Evolutionary conservation across 2,329 filamentous ascomycete species (phyloP).

Genomic region (Fusarium sp.): DNA sequence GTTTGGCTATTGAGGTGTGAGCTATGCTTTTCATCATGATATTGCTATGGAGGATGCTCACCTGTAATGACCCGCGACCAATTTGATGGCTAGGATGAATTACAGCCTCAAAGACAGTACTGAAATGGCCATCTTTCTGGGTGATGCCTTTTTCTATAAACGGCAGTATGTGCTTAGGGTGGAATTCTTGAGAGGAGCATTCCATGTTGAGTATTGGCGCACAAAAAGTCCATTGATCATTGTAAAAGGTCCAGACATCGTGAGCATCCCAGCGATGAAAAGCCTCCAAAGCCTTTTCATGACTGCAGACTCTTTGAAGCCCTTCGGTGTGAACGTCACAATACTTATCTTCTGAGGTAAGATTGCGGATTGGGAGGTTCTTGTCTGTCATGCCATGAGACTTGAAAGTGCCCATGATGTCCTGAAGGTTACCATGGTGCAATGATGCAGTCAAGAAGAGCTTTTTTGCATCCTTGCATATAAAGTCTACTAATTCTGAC

Average conservation of each 20-base stretch:
- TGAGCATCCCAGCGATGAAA: slow-evolving; percentile 3
- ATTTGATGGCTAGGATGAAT: slow-evolving; percentile 12
- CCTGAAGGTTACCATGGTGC: neutral
- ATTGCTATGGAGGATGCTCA: neutral
- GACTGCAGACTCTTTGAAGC: neutral
- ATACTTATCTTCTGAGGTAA: neutral
- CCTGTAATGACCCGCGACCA: neutral
- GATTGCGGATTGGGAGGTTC: neutral
- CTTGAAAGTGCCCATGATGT: neutral
- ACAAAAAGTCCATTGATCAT: slow-evolving; percentile 2
- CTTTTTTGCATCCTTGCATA: neutral
- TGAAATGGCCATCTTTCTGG: slow-evolving; percentile 22
- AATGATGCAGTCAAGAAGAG: neutral
- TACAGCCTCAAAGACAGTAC: slow-evolving; percentile 2
- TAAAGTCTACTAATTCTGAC: neutral
- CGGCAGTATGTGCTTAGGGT: neutral
- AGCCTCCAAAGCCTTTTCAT: neutral
- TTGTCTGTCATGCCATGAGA: neutral
- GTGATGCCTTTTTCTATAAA: neutral
- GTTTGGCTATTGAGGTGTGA: neutral
- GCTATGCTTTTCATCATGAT: neutral
- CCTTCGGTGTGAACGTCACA: neutral
- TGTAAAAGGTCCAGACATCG: neutral
- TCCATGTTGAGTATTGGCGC: neutral
- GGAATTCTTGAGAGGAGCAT: neutral